phyloP scores from a whole-genome alignment of 805 yeast species.

The Candida methanosorbosa region DNA sequence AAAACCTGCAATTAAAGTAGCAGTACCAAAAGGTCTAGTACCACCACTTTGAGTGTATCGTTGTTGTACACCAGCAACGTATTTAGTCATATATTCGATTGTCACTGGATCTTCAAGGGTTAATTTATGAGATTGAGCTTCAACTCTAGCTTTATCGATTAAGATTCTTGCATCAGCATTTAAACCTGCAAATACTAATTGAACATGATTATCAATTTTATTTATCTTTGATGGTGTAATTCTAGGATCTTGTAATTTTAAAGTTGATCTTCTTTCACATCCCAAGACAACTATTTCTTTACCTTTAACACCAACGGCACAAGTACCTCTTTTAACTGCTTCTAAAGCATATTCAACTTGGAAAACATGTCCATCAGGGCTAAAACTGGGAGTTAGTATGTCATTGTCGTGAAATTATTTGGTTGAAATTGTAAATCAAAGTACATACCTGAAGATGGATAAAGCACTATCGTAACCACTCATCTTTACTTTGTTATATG shows the following conservation, averaged over 20 bases:
- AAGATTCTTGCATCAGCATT: slow-evolving; percentile 97
- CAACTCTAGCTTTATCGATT: slow-evolving; percentile 91
- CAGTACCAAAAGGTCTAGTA: slow-evolving; percentile 95
- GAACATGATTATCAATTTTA: slow-evolving; percentile 81
- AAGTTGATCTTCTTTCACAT: slow-evolving; percentile 91
- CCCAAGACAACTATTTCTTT: slow-evolving; percentile 83
- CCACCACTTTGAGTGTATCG: slow-evolving; percentile 97
- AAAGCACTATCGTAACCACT: slow-evolving; percentile 99
- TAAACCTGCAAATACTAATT: slow-evolving; percentile 92
- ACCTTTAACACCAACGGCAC: slow-evolving; percentile 97
- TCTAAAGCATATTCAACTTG: slow-evolving; percentile 98
- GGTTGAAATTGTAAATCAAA: not conserved
- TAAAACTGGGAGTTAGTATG: slow-evolving; percentile 25
- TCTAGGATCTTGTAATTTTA: slow-evolving; percentile 93
- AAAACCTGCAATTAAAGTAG: slow-evolving; percentile 92
- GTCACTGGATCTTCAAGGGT: slow-evolving; percentile 93
- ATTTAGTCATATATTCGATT: slow-evolving; percentile 84
- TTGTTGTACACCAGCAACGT: slow-evolving; percentile 97
- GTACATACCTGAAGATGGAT: slow-evolving; percentile 85
- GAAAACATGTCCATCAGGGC: slow-evolving; percentile 98
- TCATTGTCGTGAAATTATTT: not conserved
- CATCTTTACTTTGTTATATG: no score
- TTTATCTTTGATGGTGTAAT: slow-evolving; percentile 94
- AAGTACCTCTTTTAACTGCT: slow-evolving; percentile 97
- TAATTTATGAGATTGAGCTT: slow-evolving; percentile 90